phyloP scores from a whole-genome alignment of 805 yeast genomes.

The Ascoidea asiatica region DNA sequence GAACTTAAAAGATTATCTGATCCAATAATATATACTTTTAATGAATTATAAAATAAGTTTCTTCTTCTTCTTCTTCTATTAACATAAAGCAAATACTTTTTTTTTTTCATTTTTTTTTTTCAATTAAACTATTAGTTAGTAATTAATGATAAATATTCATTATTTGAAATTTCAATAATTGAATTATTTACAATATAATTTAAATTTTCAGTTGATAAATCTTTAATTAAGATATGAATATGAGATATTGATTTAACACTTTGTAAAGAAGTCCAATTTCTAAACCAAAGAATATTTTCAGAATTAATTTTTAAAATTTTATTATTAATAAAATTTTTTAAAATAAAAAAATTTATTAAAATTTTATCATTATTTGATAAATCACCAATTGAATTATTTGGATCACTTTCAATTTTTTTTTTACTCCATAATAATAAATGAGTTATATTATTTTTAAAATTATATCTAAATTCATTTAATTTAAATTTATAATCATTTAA shows the following conservation, averaged over 20 bases:
- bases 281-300: slow-evolving; percentile 45
- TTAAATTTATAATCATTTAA: slow-evolving; percentile 31
- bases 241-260: slow-evolving; percentile 57
- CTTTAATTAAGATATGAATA: slow-evolving; percentile 47
- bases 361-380: slow-evolving; percentile 27
- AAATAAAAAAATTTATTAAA: slow-evolving; percentile 30
- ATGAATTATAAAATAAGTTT: no score
- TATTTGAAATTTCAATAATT: no score
- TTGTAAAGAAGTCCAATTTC: slow-evolving; percentile 58
- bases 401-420: slow-evolving; percentile 37
- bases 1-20: slow-evolving; percentile 90
- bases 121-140: no score
- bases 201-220: slow-evolving; percentile 16
- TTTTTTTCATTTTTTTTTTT: no score
- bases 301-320: slow-evolving; percentile 24
- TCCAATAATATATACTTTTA: no score
- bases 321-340: slow-evolving; percentile 34
- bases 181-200: background rate
- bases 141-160: no score
- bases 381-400: slow-evolving; percentile 35
- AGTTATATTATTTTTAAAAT: slow-evolving; percentile 32
- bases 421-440: slow-evolving; percentile 65
- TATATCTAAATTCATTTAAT: slow-evolving; percentile 55
- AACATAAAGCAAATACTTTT: no score
- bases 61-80: no score